These are phyloP conservation scores for Nadsonia starkeyi-henricii DNA, from an alignment of 1,139 yeast species.

Conservation along the genomic window DNA sequence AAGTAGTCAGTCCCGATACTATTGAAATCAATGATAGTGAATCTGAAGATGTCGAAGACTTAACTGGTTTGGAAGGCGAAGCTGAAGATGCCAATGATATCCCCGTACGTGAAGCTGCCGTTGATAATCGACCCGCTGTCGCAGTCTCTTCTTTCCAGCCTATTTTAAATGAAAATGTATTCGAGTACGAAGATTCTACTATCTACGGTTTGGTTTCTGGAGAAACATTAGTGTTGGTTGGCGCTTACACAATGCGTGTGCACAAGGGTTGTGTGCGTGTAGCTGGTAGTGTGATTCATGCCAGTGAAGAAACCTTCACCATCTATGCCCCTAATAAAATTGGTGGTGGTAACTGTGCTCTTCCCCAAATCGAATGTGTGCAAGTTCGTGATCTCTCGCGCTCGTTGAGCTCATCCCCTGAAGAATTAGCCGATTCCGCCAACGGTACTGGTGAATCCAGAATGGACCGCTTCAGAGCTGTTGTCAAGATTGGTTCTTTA, in stretches of 20 bases:
- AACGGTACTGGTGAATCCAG: neutral
- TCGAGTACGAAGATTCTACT: neutral
- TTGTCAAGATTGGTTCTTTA: neutral
- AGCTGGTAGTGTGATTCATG: neutral
- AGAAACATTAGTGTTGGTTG: neutral
- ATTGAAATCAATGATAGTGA: conserved; percentile 21
- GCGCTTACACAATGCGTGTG: neutral
- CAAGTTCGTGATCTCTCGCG: neutral
- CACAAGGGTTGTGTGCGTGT: neutral
- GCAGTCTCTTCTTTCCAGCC: neutral
- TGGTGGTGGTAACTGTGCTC: neutral
- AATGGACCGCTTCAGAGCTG: neutral
- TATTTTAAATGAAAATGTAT: neutral
- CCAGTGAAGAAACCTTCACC: neutral
- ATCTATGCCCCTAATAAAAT: neutral
- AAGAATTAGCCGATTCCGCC: neutral
- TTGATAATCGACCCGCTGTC: neutral
- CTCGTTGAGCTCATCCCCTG: neutral
- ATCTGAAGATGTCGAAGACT: conserved; percentile 29
- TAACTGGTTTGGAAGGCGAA: conserved; percentile 42
- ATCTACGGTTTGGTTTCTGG: neutral
- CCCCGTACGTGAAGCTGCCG: neutral
- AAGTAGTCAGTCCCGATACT: neutral
- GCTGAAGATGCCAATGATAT: conserved; percentile 5
- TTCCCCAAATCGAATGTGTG: neutral